Evolutionary conservation across 2,329 filamentous ascomycete species (phyloP), one percentile per base, ranked within the genome.

Genomic region (Ophiostoma sp.): DNA sequence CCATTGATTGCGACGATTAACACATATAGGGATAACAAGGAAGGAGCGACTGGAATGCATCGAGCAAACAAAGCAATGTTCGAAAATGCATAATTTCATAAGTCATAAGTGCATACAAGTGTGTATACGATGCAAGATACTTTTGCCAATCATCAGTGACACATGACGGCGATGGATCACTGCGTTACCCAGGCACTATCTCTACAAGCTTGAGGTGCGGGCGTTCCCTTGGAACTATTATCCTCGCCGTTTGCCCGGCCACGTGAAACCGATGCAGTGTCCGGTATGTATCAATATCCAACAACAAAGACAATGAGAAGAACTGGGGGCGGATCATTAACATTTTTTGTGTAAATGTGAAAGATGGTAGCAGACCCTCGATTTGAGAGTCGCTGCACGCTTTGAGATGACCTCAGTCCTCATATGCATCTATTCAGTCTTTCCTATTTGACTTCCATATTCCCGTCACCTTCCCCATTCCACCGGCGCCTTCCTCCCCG

Each of bases 11-110:
- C 62, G 35, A 13, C 20, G 48, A 68, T 41, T 69, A 35, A 20
- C 41, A 62, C 64, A 69, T 44, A 62, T 69, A 54, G 62, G 62
- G 68, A 64, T 54, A 65, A 60, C 52, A 39, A 39, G 68, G 57
- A 65, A 69, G 27, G 60, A 36, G 68, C 68, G 44, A 54, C n/a
- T 67, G 39, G 23, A 11, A 67, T 41, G 52, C 67, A 17, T 33
- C 13, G n/a, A 57, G 66, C 36, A 68, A 39, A 41, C 36, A 15
- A 67, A 31, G 27, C 54, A 69, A n/a, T n/a, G n/a, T n/a, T n/a
- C n/a, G n/a, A 66, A 54, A 27, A 20, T 15, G 44, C 7, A 48
- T 20, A 4, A 33, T 62, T 33, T 27, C 54, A 31, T 33, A 60
- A 27, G n/a, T 57, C n/a, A 57, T 57, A 57, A 48, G 41, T 15